Base-by-base conservation (phyloP, 495 filamentous ascomycete species). In the Hypoxylon rickii region DNA sequence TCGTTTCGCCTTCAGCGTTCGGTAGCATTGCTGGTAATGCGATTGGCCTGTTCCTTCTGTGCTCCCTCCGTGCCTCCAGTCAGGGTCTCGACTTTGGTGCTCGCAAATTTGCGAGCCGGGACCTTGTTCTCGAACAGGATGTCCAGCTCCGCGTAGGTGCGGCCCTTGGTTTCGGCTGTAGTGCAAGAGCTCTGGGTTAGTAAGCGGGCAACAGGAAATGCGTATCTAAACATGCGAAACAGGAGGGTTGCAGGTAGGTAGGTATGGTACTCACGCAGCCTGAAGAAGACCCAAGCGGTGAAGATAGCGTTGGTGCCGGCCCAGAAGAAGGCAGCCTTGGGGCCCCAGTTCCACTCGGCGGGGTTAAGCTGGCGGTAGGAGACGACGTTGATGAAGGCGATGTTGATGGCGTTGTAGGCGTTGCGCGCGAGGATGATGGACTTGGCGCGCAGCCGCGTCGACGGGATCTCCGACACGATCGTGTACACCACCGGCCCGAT, bases 401-500 rank as follows among this genome's bases (percentile, higher is more conserved):
- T 73, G 51, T 82, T 65, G 58, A 81, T 80, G 58, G 66, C 66
- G 43, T 69, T 69, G 64, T 86, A 86, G 10, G 75, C 66, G 55
- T 78, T 81, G n/a, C 82, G 78, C 10, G 78, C 81, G 3, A 82
- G 70, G 4, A 81, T 79, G 32, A 85, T 73, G 22, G 80, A 81
- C 52, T 82, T 79, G 20, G 77, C 70, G 39, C 79, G 74, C 15
- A 81, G 73, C 7, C 80, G 73, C 8, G 76, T 76, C 12, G 83
- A 79, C 1, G 80, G 76, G 2, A 85, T 64, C 58, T 86, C 82
- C 13, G 81, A 76, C 7, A 86, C 82, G 56, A 86, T 77, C 3
- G 81, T 80, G 64, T 84, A 85, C 63, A 77, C 80, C 19, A 84
- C 76, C 4, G 81, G 78, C 12, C 83, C 83, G 51, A 86, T 77